Evolutionary conservation across 2,329 filamentous ascomycete species (phyloP), one percentile per base, ranked within the genome.

Genomic region (Penicillium polonicum): DNA sequence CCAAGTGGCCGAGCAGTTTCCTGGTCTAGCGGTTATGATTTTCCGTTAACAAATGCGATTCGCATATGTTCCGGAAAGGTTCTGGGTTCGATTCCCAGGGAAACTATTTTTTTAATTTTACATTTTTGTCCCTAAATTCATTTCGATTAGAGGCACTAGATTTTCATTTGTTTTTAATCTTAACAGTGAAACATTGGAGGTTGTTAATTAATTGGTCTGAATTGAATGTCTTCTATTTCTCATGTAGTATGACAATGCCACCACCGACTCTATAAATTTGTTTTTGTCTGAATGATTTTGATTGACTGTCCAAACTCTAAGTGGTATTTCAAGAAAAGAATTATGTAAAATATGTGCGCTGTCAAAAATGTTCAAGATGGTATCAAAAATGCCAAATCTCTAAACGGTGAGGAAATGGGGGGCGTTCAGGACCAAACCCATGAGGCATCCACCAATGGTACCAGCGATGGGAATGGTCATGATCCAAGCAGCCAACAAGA

Each of bases 401-500:
- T 53, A 58, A 35, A 19, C 21, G 1, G 13, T 39, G 27, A 36
- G 31, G 31, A 84, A 86, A 65, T 85, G 82, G 59, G 85, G 85
- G 29, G 85, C 80, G 60, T 88, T 88, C 25, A 88, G 70, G 27
- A 81, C 62, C 10, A 84, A 62, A 7, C 74, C 82, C 82, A 84
- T 84, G 4, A 84, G 66, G 4, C 78, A 62, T 41, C 82, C 82
- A 21, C 77, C 83, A 9, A 87, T 68, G 4, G 80, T 83, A 19
- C 84, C 85, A 7, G 84, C 84, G 61, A 87, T 79, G 29, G 85
- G 86, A 44, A 88, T 85, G 3, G 84, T 88, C 67, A 80, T 75
- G 68, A 89, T 80, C 86, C 89, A 92, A 0, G 84, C 85, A 55
- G 89, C 75, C 50, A 88, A 65, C 59, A 92, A 72, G 8, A 90